Evolutionary conservation across 2,329 filamentous ascomycete genomes (phyloP), one percentile per base, ranked within the genome.

Genomic region (Neospermospora avenae): DNA sequence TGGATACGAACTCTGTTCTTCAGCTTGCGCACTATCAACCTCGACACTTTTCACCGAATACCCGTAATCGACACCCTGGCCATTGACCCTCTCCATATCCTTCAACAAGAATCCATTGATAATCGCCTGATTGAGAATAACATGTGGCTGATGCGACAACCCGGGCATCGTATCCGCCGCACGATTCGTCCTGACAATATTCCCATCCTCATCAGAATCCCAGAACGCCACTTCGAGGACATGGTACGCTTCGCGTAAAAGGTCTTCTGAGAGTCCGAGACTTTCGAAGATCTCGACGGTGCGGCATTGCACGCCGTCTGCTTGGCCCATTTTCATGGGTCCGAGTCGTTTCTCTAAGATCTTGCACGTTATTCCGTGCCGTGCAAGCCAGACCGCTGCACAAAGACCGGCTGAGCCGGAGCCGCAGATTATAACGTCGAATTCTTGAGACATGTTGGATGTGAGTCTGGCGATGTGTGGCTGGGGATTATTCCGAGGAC

Each of bases 81-180:
- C 78, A 5, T 79, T 80, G 66, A 81, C 73, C 55, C 80, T 73
- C 63, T 78, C 77, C 64, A 88, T 84, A 51, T 80, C 78, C 62
- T 88, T 84, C 0, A 87, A 75, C 64, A 88, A 84, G 68, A 86
- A 85, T 1, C 79, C 77, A 70, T 91, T 87, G 60, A 90, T 83
- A 1, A 86, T 81, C 10, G 87, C 88, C 71, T 91, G 88, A 65
- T 90, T 87, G 44, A 92, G 72, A 7, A 89, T 84, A 3, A 85
- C 81, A 69, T 90, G 82, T 49, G 83, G 82, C 65, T 87, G 87
- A 18, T 81, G 80, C 14, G 80, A 86, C 54, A 88, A 74, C 0
- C 84, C 86, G 1, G 79, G 77, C 46, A 81, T 81, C 0, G 82
- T 86, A 72, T 89, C 86, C 0, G 81, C 78, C n/a, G 86, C 83